Conservation (phyloP, 2,329 filamentous ascomycete genomes). For the Cryphonectria naterciae region DNA sequence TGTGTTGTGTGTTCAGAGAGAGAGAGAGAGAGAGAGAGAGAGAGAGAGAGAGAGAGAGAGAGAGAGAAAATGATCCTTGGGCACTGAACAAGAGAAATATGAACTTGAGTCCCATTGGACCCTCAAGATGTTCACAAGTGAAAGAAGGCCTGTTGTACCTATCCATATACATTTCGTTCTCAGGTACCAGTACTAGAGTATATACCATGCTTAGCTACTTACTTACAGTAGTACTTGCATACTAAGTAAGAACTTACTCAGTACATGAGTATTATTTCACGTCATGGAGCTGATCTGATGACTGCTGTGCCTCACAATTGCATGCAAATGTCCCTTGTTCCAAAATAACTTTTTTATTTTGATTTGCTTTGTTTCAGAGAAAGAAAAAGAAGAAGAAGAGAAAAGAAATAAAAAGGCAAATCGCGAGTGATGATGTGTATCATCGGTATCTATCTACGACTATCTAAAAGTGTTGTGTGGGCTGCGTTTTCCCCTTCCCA, state of each 20-base stretch:
- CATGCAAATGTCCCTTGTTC: background rate
- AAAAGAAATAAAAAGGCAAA: background rate
- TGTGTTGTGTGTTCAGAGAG: background rate
- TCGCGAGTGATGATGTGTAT: slow-evolving; percentile 28
- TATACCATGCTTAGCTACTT: too few relatives aligned
- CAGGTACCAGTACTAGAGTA: too few relatives aligned
- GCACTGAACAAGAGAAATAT: too few relatives aligned
- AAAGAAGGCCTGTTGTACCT: too few relatives aligned
- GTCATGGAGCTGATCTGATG: background rate
- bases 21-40: background rate
- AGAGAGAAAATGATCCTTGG: too few relatives aligned
- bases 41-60: background rate
- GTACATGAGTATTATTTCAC: background rate
- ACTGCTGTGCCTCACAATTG: background rate
- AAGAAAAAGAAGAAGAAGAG: background rate
- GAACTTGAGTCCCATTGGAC: too few relatives aligned
- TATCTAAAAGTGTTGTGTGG: slow-evolving; percentile 24
- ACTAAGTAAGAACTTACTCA: too few relatives aligned
- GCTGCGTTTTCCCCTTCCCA: background rate
- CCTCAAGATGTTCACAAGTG: too few relatives aligned
- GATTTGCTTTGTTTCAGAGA: background rate
- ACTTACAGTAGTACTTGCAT: too few relatives aligned
- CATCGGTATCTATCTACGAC: slow-evolving; percentile 31
- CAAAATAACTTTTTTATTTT: background rate
- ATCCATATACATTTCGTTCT: too few relatives aligned